These are phyloP conservation scores for Cunninghamia lanceolata DNA, from an alignment of 75 land plant species.

Conservation along the genomic window DNA sequence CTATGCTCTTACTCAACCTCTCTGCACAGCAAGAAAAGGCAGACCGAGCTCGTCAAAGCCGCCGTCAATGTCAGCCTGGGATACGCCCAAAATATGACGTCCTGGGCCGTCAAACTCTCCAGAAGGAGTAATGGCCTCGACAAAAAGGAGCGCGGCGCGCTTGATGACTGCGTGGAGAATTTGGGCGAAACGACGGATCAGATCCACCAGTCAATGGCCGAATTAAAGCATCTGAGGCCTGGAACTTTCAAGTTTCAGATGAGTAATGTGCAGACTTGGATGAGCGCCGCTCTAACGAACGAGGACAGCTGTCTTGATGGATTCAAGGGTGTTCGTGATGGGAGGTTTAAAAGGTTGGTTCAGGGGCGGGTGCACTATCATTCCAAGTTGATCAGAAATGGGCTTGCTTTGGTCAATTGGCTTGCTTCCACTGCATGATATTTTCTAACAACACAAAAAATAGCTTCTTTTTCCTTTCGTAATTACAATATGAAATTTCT, in stretches of 20 bases:
- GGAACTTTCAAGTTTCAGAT: slow-evolving; percentile 17
- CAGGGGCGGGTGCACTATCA: slow-evolving; percentile 11
- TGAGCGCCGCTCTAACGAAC: slow-evolving; percentile 53
- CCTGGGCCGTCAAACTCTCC: slow-evolving; percentile 14
- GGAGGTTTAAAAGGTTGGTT: slow-evolving; percentile 24
- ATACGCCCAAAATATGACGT: slow-evolving; percentile 14
- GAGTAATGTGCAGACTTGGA: too few relatives aligned
- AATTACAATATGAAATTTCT: too few relatives aligned
- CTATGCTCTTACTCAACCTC: slow-evolving; percentile 19
- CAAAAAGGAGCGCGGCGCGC: slow-evolving; percentile 20
- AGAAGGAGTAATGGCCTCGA: slow-evolving; percentile 12
- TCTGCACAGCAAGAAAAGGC: slow-evolving; percentile 20
- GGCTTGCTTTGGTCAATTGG: slow-evolving; percentile 36
- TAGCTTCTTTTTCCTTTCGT: too few relatives aligned
- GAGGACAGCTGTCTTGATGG: slow-evolving; percentile 46
- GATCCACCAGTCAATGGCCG: slow-evolving; percentile 29
- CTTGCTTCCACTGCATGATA: slow-evolving; percentile 14
- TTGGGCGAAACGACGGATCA: slow-evolving; percentile 25
- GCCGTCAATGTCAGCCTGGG: slow-evolving; percentile 33
- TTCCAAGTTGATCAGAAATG: slow-evolving; percentile 49
- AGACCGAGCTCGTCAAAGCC: slow-evolving; percentile 23
- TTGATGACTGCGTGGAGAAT: slow-evolving; percentile 40
- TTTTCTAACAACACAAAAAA: too few relatives aligned
- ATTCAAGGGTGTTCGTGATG: slow-evolving; percentile 16
- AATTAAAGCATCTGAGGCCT: slow-evolving; percentile 13